Percentiles rank a stretch among this genome's conserved stretches.
Evolutionary conservation across 2,329 filamentous ascomycete genomes (phyloP).

Genomic region (Neofusicoccum ribis): DNA sequence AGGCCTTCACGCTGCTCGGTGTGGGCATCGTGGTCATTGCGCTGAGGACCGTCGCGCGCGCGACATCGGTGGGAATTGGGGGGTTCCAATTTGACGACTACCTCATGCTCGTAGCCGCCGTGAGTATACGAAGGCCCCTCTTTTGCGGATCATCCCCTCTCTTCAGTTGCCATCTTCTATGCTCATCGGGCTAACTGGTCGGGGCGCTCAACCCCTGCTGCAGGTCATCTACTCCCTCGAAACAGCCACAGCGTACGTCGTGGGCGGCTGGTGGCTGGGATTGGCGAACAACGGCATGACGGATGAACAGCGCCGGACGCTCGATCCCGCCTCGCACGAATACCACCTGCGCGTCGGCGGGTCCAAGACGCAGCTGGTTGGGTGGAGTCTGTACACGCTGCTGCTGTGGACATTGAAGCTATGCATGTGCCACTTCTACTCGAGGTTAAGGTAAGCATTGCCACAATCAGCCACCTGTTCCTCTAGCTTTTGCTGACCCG

Average conservation of each 20-base stretch:
- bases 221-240: slow-evolving; percentile 55
- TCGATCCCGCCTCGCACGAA: slow-evolving; percentile 49
- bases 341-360: slow-evolving; percentile 52
- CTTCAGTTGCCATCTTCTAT: background rate
- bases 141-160: background rate
- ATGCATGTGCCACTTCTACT: slow-evolving; percentile 58
- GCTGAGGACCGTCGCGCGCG: slow-evolving; percentile 24
- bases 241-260: slow-evolving; percentile 51
- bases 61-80: slow-evolving; percentile 23
- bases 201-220: background rate
- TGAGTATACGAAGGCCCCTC: slow-evolving; percentile 1
- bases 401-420: slow-evolving; percentile 55
- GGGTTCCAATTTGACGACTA: slow-evolving; percentile 25
- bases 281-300: slow-evolving; percentile 61
- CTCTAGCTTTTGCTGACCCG: background rate
- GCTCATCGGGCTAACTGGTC: background rate
- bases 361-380: slow-evolving; percentile 53
- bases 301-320: slow-evolving; percentile 46
- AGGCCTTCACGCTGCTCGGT: slow-evolving; percentile 24
- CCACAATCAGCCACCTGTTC: background rate
- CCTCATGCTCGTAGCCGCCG: slow-evolving; percentile 25
- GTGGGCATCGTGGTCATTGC: slow-evolving; percentile 23
- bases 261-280: slow-evolving; percentile 51
- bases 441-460: slow-evolving; percentile 49
- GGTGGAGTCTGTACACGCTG: slow-evolving; percentile 56